phyloP scores from a whole-genome alignment of 106 monocot species.

The Narthecium ossifragum region DNA sequence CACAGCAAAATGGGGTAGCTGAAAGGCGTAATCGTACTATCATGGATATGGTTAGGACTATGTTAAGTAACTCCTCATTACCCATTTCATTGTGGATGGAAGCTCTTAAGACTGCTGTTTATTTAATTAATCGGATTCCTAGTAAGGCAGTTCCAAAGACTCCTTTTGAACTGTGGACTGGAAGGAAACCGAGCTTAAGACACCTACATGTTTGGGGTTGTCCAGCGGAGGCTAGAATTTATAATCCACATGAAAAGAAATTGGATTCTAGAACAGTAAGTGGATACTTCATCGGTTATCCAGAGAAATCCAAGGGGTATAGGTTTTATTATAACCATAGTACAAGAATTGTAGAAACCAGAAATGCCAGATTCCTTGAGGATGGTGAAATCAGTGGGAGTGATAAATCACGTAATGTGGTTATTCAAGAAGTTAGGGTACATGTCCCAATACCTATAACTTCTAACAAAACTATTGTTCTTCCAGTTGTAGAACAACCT shows the following conservation, averaged over 20 bases:
- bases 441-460: neutral
- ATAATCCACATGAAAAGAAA: slow-evolving; percentile 7
- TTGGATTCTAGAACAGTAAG: neutral
- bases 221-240: slow-evolving; percentile 1
- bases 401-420: neutral
- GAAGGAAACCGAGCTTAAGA: slow-evolving; percentile 9
- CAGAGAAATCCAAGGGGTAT: neutral
- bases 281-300: slow-evolving; percentile 2
- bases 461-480: neutral
- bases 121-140: slow-evolving; percentile 2
- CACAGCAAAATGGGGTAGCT: slow-evolving; percentile 1
- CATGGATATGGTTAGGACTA: slow-evolving; percentile 5
- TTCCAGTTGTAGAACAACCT: neutral
- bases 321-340: slow-evolving; percentile 5
- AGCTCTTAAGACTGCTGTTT: neutral
- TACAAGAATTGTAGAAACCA: slow-evolving; percentile 1
- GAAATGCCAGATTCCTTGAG: neutral
- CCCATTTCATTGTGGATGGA: neutral
- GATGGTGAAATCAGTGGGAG: slow-evolving; percentile 1
- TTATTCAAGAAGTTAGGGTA: neutral
- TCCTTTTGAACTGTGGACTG: slow-evolving; percentile 2
- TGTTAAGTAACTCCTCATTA: neutral
- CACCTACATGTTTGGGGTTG: slow-evolving; percentile 10
- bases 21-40: slow-evolving; percentile 8
- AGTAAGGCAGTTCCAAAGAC: slow-evolving; percentile 8